phyloP scores from a whole-genome alignment of 2,329 filamentous ascomycete genomes.

The Botrytis pseudocinerea region DNA sequence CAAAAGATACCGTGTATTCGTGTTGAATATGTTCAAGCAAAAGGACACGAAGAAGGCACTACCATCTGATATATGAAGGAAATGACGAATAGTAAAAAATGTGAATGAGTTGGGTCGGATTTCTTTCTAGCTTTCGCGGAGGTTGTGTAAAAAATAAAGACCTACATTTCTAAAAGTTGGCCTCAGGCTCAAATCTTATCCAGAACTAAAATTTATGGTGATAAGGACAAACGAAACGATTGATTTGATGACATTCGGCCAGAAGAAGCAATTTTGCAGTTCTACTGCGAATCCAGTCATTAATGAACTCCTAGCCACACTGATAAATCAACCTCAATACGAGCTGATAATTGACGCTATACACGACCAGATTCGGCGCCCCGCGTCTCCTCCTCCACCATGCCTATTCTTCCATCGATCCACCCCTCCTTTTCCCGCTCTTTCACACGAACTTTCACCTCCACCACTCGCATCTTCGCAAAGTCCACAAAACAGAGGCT shows the following conservation, averaged over 20 bases:
- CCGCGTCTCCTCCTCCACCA: conserved; percentile 23
- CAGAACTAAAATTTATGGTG: conserved; percentile 11
- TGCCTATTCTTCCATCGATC: conserved; percentile 32
- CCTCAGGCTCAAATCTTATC: conserved; percentile 5
- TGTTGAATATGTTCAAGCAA: background rate
- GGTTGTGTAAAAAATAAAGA: background rate
- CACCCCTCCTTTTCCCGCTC: conserved; percentile 34
- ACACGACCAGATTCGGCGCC: background rate
- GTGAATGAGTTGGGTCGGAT: background rate
- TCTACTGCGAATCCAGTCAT: background rate
- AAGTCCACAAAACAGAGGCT: conserved; percentile 44
- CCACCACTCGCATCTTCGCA: conserved; percentile 35
- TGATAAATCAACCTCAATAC: background rate
- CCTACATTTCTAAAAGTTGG: background rate
- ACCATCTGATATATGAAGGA: background rate
- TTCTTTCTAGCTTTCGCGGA: background rate
- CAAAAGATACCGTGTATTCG: background rate
- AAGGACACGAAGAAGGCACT: no score
- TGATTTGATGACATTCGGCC: background rate
- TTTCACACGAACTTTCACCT: conserved; percentile 41
- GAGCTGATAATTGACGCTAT: background rate
- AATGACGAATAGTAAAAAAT: background rate
- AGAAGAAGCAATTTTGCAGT: conserved; percentile 2
- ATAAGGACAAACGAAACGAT: conserved; percentile 13
- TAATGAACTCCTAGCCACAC: background rate